These are phyloP conservation scores for Theileria orientalis DNA, from an alignment of 169 alveolate species.

Conservation along the genomic window DNA sequence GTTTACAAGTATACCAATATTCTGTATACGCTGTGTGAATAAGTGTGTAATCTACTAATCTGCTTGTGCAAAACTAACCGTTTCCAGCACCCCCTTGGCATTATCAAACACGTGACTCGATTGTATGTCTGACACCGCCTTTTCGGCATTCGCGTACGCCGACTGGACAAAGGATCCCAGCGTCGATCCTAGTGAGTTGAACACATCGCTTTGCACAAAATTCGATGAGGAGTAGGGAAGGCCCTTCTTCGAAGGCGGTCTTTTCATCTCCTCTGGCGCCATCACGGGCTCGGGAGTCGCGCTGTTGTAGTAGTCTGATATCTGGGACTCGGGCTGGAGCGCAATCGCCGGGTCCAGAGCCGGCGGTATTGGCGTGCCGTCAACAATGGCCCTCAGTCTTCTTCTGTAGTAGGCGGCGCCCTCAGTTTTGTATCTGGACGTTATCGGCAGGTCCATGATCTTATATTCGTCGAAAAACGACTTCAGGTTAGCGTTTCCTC, in stretches of 20 bases:
- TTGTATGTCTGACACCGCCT: conserved; percentile 48
- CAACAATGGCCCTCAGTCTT: conserved; percentile 51
- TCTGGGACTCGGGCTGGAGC: conserved; percentile 39
- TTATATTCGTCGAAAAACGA: conserved; percentile 70
- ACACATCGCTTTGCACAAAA: conserved; percentile 38
- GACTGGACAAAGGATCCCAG: conserved; percentile 50
- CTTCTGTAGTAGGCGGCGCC: conserved; percentile 78
- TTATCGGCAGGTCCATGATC: conserved; percentile 67
- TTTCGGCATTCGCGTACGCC: conserved; percentile 48
- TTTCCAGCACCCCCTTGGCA: conserved; percentile 55
- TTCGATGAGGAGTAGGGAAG: conserved; percentile 13
- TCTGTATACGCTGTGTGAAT: too few relatives aligned
- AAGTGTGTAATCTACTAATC: not conserved
- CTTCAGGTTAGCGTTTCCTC: conserved; percentile 74
- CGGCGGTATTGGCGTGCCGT: conserved; percentile 55
- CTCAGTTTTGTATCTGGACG: conserved; percentile 71
- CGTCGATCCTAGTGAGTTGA: conserved; percentile 26
- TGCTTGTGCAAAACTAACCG: conserved; percentile 8
- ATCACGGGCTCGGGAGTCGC: conserved; percentile 5
- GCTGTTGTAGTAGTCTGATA: not conserved
- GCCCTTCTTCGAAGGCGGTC: not conserved
- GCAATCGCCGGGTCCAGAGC: conserved; percentile 51
- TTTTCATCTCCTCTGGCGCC: not conserved
- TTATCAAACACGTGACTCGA: conserved; percentile 45
- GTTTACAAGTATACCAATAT: too few relatives aligned